Conservation (phyloP, 768 basidiomycete genomes). For the Nevesoporus exiguus region DNA sequence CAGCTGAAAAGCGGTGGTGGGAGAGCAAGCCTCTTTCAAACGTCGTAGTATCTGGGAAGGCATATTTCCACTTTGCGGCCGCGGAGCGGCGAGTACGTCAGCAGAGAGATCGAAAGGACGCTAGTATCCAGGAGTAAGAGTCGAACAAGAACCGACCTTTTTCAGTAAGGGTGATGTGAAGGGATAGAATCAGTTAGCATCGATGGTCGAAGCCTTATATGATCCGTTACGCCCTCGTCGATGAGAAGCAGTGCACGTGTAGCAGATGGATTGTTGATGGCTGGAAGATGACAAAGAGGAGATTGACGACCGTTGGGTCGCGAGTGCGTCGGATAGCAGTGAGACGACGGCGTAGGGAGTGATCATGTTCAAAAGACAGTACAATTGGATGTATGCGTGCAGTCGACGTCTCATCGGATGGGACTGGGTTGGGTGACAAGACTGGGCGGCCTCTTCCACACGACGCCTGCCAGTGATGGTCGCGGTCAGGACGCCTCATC, state of each 20-base stretch:
- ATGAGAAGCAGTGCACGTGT: constrained; percentile 2
- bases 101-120: not conserved
- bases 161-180: not conserved
- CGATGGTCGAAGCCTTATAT: constrained; percentile 1
- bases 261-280: too few species aligned
- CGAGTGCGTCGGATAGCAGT: not conserved
- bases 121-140: not conserved
- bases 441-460: constrained; percentile 4
- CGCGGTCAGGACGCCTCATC: constrained; percentile 5
- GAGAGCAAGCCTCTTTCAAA: not conserved
- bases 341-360: not conserved
- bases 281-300: constrained; percentile 3
- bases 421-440: constrained; percentile 7
- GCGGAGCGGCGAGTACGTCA: not conserved
- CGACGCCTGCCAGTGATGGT: not conserved
- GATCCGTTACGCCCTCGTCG: constrained; percentile 2
- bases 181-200: not conserved
- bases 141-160: not conserved
- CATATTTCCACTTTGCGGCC: not conserved
- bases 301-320: constrained; percentile 2
- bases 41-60: not conserved
- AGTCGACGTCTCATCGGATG: not conserved
- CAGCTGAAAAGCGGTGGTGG: too few species aligned
- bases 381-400: not conserved
- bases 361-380: not conserved